Conservation (phyloP, 805 yeast species). For the Saccharomycopsis fermentans region DNA sequence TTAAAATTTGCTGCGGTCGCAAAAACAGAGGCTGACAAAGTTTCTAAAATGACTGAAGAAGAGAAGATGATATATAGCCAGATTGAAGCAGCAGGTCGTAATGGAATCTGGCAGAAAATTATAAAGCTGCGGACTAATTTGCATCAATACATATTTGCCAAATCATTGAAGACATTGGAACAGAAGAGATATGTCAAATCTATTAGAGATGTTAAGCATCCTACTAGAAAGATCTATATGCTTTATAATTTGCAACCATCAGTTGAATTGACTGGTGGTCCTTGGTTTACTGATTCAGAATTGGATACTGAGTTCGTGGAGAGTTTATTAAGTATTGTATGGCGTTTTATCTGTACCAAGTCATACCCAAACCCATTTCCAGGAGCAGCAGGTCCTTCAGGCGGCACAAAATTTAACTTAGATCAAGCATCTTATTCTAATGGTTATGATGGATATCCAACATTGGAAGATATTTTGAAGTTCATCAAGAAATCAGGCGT, state of each 20-base stretch:
- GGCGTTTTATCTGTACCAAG: constrained; percentile 73
- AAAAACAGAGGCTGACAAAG: constrained; percentile 63
- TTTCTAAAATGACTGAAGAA: constrained; percentile 70
- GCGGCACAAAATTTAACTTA: constrained; percentile 18
- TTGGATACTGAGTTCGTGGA: constrained; percentile 90
- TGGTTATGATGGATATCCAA: constrained; percentile 52
- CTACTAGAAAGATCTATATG: constrained; percentile 95
- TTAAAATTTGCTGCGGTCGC: constrained; percentile 69
- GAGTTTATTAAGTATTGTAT: constrained; percentile 68
- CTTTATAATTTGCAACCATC: constrained; percentile 87
- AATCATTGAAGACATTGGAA: constrained; percentile 75
- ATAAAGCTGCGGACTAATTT: constrained; percentile 79
- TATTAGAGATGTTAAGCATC: constrained; percentile 83
- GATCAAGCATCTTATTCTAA: constrained; percentile 39
- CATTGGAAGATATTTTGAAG: constrained; percentile 61
- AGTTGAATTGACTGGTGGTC: constrained; percentile 95
- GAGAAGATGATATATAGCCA: constrained; percentile 87
- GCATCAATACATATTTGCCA: constrained; percentile 81
- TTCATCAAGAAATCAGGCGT: constrained; percentile 66
- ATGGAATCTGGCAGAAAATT: constrained; percentile 94
- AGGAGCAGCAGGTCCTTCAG: constrained; percentile 3
- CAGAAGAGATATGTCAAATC: constrained; percentile 75
- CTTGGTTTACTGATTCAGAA: constrained; percentile 97
- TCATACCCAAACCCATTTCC: constrained; percentile 45
- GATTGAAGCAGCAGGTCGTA: constrained; percentile 87